Evolutionary conservation across 305 asterid genomes (phyloP), one percentile per base, ranked within the genome.

Genomic region (Rubia balearica): DNA sequence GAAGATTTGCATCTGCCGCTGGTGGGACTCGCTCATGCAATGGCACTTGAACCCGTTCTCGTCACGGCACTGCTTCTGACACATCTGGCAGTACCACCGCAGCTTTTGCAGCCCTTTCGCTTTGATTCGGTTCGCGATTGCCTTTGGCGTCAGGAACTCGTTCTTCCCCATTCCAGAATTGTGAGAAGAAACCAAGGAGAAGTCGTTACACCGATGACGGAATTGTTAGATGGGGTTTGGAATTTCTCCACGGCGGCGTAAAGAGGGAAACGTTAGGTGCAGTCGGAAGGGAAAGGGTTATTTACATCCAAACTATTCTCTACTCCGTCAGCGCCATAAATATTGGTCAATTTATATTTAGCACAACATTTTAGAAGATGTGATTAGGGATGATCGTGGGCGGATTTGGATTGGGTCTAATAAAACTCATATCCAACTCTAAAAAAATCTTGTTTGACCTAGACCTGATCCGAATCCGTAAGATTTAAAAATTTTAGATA

Each of bases 41-140:
- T 93, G 96, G 76, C 98, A 90, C 83, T 93, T 89, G 86, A 93
- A 93, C n/a, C 96, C 96, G 72, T 93, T 93, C 80, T 89, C 96
- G 71, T 93, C 97, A n/a, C 95, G 89, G 82, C 96, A 90, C 79
- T 93, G 95, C 62, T 90, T 90, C 49, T 93, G 91, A 76, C 98
- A 90, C 94, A 89, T 90, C 85, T 90, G 96, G 72, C 98, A 92
- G 77, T 90, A 92, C 97, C 96, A 90, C 75, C 97, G 95, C 43
- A 90, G 88, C 55, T 92, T 92, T 80, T 92, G 97, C 72, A 92
- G 61, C 13, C 97, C 98, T 75, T 90, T 89, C 0, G 97, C 96
- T 74, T 88, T 87, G 75, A 92, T 92, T 67, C 97, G 77, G 71
- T 92, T 92, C 3, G 98, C 96, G 16, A 92, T 92, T 69, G 97